A percentile compares a stretch with the other conserved stretches of the same genome.
These are phyloP conservation scores for Furcasterigmium sp. DNA, from an alignment of 2,329 filamentous ascomycete genomes.

Conservation along the genomic window DNA sequence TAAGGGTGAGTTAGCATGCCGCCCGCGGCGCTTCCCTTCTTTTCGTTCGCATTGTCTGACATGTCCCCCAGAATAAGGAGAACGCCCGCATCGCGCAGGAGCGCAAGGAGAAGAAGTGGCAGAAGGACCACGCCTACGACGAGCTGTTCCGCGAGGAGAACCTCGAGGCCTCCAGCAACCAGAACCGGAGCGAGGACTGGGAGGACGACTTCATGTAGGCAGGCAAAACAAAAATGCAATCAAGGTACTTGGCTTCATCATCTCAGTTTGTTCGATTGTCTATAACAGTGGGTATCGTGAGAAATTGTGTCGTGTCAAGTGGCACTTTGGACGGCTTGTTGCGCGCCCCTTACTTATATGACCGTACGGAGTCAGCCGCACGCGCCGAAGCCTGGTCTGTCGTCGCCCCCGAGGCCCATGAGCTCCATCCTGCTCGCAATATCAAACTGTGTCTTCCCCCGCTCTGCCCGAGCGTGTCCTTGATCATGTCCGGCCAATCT, in stretches of 20 bases:
- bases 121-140: conserved; percentile 97
- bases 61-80: conserved; percentile 60
- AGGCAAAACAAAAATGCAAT: too few relatives aligned
- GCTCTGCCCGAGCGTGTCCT: too few relatives aligned
- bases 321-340: too few relatives aligned
- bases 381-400: conserved; percentile 12
- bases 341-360: background rate
- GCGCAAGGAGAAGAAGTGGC: conserved; percentile 83
- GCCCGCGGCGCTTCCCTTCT: background rate
- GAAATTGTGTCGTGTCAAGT: background rate
- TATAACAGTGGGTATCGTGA: background rate
- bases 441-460: too few relatives aligned
- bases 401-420: conserved; percentile 22
- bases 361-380: conserved; percentile 12
- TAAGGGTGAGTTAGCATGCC: conserved; percentile 46
- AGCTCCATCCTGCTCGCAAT: conserved; percentile 25
- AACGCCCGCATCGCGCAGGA: conserved; percentile 70
- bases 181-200: conserved; percentile 72
- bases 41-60: background rate
- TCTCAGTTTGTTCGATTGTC: conserved; percentile 8
- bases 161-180: conserved; percentile 73
- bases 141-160: conserved; percentile 83
- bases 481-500: too few relatives aligned
- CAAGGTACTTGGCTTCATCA: background rate
- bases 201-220: conserved; percentile 89